A percentile compares a stretch with the other conserved stretches of the same genome.
Conservation (phyloP, 2,329 filamentous ascomycete species). For the Didymosphaeria variabile region DNA sequence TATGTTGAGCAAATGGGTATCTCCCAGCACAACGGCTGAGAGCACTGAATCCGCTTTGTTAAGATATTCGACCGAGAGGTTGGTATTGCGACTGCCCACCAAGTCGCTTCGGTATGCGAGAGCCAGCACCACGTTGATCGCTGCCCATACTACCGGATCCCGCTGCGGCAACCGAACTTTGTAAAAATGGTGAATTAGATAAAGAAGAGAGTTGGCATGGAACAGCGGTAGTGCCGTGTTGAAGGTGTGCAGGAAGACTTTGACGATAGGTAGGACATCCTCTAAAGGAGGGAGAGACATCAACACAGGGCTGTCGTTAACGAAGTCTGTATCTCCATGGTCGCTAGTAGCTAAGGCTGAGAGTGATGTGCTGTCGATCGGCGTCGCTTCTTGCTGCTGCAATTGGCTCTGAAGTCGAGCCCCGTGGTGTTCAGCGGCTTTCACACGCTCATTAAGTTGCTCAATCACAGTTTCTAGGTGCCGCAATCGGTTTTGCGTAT, state of each 20-base stretch:
- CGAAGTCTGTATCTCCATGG: conserved; percentile 12
- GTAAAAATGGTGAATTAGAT: conserved; percentile 30
- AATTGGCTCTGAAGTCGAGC: conserved; percentile 18
- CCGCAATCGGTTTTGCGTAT: conserved; percentile 19
- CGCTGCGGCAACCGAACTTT: conserved; percentile 22
- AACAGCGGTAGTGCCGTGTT: conserved; percentile 35
- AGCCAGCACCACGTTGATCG: conserved; percentile 42
- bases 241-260: conserved; percentile 28
- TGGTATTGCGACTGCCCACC: conserved; percentile 17
- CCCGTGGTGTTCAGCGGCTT: conserved; percentile 18
- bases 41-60: conserved; percentile 40
- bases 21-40: conserved; percentile 32
- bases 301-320: conserved; percentile 9
- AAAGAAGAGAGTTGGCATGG: conserved; percentile 30
- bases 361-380: conserved; percentile 11
- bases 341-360: conserved; percentile 10
- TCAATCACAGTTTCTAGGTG: conserved; percentile 23
- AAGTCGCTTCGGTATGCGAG: conserved; percentile 31
- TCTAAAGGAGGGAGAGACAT: conserved; percentile 32
- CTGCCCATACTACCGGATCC: conserved; percentile 38
- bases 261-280: conserved; percentile 29
- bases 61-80: conserved; percentile 30
- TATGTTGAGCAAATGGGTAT: conserved; percentile 38
- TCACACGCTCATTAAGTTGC: conserved; percentile 22
- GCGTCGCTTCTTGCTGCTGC: conserved; percentile 13